phyloP scores from a whole-genome alignment of 2,329 filamentous ascomycete species.

The Cladosporium cucumerinum region DNA sequence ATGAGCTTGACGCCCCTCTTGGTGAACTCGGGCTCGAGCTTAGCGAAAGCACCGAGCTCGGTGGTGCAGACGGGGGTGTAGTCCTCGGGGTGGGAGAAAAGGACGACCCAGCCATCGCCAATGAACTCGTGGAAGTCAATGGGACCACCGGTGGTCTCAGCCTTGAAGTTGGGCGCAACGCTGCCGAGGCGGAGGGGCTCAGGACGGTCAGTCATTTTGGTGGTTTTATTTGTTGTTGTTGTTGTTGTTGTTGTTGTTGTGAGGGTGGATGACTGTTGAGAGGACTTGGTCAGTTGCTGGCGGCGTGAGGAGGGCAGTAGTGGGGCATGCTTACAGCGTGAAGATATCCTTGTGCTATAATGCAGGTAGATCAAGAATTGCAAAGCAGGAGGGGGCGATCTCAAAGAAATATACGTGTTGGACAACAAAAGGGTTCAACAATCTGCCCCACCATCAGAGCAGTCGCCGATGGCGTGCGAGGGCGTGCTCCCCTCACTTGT shows the following conservation, averaged over 20 bases:
- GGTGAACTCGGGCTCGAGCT: slow-evolving; percentile 62
- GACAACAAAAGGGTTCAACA: slow-evolving; percentile 10
- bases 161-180: slow-evolving; percentile 66
- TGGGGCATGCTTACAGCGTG: not conserved
- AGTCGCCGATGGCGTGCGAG: slow-evolving; percentile 14
- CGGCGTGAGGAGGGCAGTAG: not conserved
- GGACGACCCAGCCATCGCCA: slow-evolving; percentile 65
- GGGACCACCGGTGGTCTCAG: slow-evolving; percentile 62
- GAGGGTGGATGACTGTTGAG: not conserved
- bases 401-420: slow-evolving; percentile 15
- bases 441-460: slow-evolving; percentile 6
- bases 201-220: slow-evolving; percentile 24
- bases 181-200: slow-evolving; percentile 61
- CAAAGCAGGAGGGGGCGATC: slow-evolving; percentile 4
- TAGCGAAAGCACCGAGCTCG: slow-evolving; percentile 61
- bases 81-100: slow-evolving; percentile 67
- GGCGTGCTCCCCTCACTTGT: slow-evolving; percentile 14
- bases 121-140: slow-evolving; percentile 73
- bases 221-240: slow-evolving; percentile 7
- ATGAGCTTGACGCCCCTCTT: slow-evolving; percentile 62
- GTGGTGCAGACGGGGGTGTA: slow-evolving; percentile 62
- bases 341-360: not conserved
- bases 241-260: no score
- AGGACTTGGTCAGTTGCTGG: not conserved
- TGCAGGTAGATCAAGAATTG: not conserved